phyloP scores from a whole-genome alignment of 2,329 filamentous ascomycete species.

The Fusarium sp. region DNA sequence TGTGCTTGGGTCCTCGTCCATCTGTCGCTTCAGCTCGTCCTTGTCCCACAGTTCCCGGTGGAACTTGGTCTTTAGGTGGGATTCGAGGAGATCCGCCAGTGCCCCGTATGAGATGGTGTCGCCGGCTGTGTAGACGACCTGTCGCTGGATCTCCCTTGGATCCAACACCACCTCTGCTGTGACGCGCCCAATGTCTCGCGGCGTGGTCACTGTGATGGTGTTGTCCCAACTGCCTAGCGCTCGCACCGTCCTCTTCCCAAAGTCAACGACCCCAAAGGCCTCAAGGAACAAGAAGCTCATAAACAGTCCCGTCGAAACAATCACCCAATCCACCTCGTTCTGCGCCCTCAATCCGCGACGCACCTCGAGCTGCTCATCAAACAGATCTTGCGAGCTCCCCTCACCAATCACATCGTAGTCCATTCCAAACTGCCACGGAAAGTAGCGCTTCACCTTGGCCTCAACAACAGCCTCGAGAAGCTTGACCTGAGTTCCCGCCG shows the following conservation, averaged over 20 bases:
- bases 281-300: conserved; percentile 76
- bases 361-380: conserved; percentile 75
- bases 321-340: conserved; percentile 65
- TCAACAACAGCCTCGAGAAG: conserved; percentile 66
- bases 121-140: conserved; percentile 70
- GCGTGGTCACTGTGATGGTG: conserved; percentile 71
- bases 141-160: conserved; percentile 49
- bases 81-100: conserved; percentile 66
- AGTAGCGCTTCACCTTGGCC: conserved; percentile 63
- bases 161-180: conserved; percentile 67
- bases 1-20: conserved; percentile 60
- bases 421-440: conserved; percentile 82
- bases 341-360: conserved; percentile 64
- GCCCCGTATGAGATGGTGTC: conserved; percentile 70
- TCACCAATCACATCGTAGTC: conserved; percentile 75
- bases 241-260: conserved; percentile 55
- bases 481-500: conserved; percentile 68
- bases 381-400: conserved; percentile 71
- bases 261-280: conserved; percentile 72
- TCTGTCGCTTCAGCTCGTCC: conserved; percentile 57
- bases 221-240: conserved; percentile 73
- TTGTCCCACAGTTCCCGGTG: conserved; percentile 63
- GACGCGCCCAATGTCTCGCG: conserved; percentile 72
- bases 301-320: conserved; percentile 78
- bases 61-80: conserved; percentile 55